These are phyloP conservation scores for Coniophora puteana DNA, from an alignment of 1,284 basidiomycete genomes.

Conservation along the genomic window DNA sequence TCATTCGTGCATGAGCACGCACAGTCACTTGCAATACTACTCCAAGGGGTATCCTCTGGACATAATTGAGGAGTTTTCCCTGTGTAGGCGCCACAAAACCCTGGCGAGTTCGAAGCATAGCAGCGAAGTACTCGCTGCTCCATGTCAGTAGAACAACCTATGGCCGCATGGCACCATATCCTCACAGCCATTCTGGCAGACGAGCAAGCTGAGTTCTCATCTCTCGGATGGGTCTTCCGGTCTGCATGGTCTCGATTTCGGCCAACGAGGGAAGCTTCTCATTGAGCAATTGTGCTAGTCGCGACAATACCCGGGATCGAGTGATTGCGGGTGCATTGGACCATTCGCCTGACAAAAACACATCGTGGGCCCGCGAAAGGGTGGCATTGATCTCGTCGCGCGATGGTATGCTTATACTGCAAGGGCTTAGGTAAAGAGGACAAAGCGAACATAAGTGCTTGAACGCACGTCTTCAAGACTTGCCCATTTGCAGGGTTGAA, in stretches of 20 bases:
- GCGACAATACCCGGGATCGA: conserved; percentile 63
- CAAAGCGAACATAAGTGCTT: not conserved
- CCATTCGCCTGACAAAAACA: conserved; percentile 67
- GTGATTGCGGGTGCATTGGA: conserved; percentile 52
- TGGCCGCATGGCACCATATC: conserved; percentile 11
- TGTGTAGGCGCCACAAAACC: conserved; percentile 74
- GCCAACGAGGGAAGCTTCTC: conserved; percentile 56
- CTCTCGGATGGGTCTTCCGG: conserved; percentile 72
- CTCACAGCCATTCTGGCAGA: conserved; percentile 80
- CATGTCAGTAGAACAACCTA: conserved; percentile 1
- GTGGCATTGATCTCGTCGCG: conserved; percentile 46
- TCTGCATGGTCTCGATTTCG: conserved; percentile 68
- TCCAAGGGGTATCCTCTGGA: conserved; percentile 74
- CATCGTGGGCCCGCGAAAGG: conserved; percentile 51
- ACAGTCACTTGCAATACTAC: conserved; percentile 84
- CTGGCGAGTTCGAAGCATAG: conserved; percentile 65
- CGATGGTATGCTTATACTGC: conserved; percentile 39
- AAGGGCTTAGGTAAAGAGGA: conserved; percentile 7
- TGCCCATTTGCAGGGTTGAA: conserved; percentile 66
- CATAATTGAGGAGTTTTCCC: conserved; percentile 73
- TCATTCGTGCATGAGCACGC: no score
- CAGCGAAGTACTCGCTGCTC: conserved; percentile 70
- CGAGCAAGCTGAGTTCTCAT: conserved; percentile 73
- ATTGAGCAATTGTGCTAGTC: conserved; percentile 60
- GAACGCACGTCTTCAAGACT: conserved; percentile 51